Conservation (phyloP, 1,284 basidiomycete species). For the Cryptococcus depauperatus region DNA sequence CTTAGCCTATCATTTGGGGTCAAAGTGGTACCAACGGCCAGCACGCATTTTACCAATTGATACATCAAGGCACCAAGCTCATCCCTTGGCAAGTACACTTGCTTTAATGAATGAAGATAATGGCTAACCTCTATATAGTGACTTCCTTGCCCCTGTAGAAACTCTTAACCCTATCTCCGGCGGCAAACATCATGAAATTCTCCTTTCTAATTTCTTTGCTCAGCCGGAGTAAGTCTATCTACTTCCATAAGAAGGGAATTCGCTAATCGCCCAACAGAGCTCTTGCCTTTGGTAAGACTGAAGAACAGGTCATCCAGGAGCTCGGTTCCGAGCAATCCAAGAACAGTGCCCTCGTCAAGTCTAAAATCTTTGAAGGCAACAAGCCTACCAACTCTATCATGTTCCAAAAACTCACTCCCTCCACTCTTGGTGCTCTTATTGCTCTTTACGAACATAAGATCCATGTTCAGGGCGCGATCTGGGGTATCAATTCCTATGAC, state of each 20-base stretch:
- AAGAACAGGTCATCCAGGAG: slow-evolving; percentile 77
- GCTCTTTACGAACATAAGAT: slow-evolving; percentile 82
- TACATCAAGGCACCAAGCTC: slow-evolving; percentile 90
- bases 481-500: slow-evolving; percentile 94
- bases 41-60: slow-evolving; percentile 98
- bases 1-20: slow-evolving; percentile 94
- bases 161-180: slow-evolving; percentile 82
- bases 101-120: neutral
- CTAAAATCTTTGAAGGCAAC: slow-evolving; percentile 97
- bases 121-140: slow-evolving; percentile 46
- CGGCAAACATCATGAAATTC: slow-evolving; percentile 92
- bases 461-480: slow-evolving; percentile 91
- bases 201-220: slow-evolving; percentile 96
- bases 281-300: slow-evolving; percentile 93
- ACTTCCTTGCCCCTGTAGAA: slow-evolving; percentile 91
- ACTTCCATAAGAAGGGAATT: neutral
- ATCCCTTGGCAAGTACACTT: slow-evolving; percentile 54
- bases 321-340: slow-evolving; percentile 61
- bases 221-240: slow-evolving; percentile 61
- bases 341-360: slow-evolving; percentile 81
- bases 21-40: slow-evolving; percentile 97
- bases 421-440: slow-evolving; percentile 61
- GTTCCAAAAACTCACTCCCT: slow-evolving; percentile 86
- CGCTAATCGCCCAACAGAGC: slow-evolving; percentile 51
- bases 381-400: slow-evolving; percentile 93